Percentiles rank a stretch among this genome's conserved stretches.
Evolutionary conservation across 495 filamentous ascomycete species (phyloP).

Genomic region (Penicillium parvum): DNA sequence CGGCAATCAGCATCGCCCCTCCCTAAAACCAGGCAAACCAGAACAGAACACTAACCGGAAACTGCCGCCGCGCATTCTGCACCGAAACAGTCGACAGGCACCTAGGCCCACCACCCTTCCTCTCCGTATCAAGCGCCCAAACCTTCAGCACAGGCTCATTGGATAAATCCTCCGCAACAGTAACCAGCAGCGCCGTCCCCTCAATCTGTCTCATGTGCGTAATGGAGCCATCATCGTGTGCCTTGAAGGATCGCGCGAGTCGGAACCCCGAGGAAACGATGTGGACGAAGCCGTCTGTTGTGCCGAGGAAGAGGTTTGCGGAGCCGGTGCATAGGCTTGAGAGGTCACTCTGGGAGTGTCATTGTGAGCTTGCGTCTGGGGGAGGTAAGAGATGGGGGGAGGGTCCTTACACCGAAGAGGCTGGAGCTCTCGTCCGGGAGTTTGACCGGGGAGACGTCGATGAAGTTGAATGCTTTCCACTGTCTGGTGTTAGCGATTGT

Average conservation of each 20-base stretch:
- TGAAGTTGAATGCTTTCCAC: constrained; percentile 99
- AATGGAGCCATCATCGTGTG: constrained; percentile 72
- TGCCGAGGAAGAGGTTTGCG: constrained; percentile 85
- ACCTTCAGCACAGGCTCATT: constrained; percentile 89
- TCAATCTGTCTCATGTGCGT: constrained; percentile 95
- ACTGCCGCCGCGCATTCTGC: constrained; percentile 87
- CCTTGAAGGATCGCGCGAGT: constrained; percentile 77
- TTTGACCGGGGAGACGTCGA: constrained; percentile 84
- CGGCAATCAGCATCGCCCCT: too few relatives aligned
- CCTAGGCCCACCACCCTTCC: constrained; percentile 82
- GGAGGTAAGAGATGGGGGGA: constrained; percentile 22
- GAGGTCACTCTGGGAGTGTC: constrained; percentile 51
- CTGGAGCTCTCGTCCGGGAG: constrained; percentile 66
- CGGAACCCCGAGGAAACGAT: constrained; percentile 86
- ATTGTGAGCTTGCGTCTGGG: constrained; percentile 6
- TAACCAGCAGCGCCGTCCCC: constrained; percentile 80
- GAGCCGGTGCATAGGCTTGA: constrained; percentile 78
- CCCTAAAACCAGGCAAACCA: too few relatives aligned
- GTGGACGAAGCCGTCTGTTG: constrained; percentile 75
- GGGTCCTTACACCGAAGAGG: constrained; percentile 53
- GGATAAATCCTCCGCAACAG: constrained; percentile 79
- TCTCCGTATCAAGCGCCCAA: constrained; percentile 94
- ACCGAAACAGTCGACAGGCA: constrained; percentile 81
- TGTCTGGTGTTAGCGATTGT: constrained; percentile 35
- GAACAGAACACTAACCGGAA: too few relatives aligned